Base-by-base conservation (phyloP, 2,329 filamentous ascomycete genomes). In the Aureobasidium sp. region DNA sequence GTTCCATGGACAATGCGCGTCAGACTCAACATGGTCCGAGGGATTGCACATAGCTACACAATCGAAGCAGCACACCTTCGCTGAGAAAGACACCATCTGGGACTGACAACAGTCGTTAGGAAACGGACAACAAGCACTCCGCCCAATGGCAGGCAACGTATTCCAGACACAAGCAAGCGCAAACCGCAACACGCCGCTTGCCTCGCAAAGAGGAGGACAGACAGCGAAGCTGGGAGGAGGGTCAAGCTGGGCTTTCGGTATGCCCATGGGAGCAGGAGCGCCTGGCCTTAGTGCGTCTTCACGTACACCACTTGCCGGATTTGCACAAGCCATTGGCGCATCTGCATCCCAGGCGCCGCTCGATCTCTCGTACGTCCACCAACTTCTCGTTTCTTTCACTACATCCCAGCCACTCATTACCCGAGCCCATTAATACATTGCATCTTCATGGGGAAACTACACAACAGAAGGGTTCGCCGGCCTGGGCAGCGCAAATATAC, bases 141-240 rank as follows among this genome's bases (percentile, higher is more conserved):
- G 79, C 70, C 75, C 74, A 62, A 79, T 82, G 72, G 77, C 78
- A 63, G 76, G 79, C 67, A 74, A 72, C 61, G 74, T 77, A 69
- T 84, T 83, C 69, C 76, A 78, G 31, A 51, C 67, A 29, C 67
- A 68, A 62, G 64, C 66, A 43, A 63, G 46, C 31, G 42, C 54
- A 19, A 43, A 31, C 11, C 63, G 61, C 19, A 63, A 50, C 19
- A 55, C 60, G 27, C 60, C 61, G 23, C 54, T 64, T 43, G 55
- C 61, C 33, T 60, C 62, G 31, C 63, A 62, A 59, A 42, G 63
- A 58, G 49, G 59, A 57, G 49, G 62, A 61, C 63, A 62, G 45
- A 64, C 61, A 15, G 61, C 58, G 5, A 64, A 64, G 61, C 51
- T 63, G 35, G 61, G 61, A 60, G 60, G 31, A 25, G 45, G 11